phyloP scores from a whole-genome alignment of 495 filamentous ascomycete genomes.

The Mytilinidion resinicola region DNA sequence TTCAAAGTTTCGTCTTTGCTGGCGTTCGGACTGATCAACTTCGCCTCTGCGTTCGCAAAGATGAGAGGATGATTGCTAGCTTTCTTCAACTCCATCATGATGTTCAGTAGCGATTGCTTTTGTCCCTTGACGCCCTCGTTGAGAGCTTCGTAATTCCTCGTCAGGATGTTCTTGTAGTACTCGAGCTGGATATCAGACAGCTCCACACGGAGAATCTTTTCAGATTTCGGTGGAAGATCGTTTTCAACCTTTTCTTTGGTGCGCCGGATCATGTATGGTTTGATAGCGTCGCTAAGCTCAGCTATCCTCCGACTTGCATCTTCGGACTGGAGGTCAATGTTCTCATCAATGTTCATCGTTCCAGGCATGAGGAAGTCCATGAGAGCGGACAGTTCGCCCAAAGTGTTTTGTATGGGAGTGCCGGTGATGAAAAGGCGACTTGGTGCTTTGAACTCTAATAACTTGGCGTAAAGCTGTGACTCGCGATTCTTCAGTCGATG shows the following conservation, averaged over 20 bases:
- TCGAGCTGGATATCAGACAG: constrained; percentile 92
- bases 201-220: constrained; percentile 97
- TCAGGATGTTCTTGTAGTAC: constrained; percentile 98
- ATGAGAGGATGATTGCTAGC: constrained; percentile 98
- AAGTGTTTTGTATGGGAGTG: constrained; percentile 93
- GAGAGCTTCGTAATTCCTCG: constrained; percentile 89
- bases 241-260: constrained; percentile 97
- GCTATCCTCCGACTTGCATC: constrained; percentile 61
- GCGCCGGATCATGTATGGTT: constrained; percentile 89
- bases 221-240: constrained; percentile 89
- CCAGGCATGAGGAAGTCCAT: constrained; percentile 96
- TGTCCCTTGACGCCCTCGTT: constrained; percentile 81
- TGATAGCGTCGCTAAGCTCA: constrained; percentile 67
- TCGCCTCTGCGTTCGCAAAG: constrained; percentile 88
- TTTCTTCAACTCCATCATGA: constrained; percentile 99
- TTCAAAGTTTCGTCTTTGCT: constrained; percentile 83
- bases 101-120: constrained; percentile 93
- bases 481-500: constrained; percentile 96
- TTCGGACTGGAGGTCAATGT: constrained; percentile 72
- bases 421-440: constrained; percentile 90
- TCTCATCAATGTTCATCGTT: constrained; percentile 74
- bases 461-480: constrained; percentile 78
- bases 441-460: constrained; percentile 77
- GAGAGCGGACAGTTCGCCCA: constrained; percentile 83
- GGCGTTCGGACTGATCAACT: constrained; percentile 66